Conservation (phyloP, 202 grass and related monocot species). For the Elaeis oleifera region DNA sequence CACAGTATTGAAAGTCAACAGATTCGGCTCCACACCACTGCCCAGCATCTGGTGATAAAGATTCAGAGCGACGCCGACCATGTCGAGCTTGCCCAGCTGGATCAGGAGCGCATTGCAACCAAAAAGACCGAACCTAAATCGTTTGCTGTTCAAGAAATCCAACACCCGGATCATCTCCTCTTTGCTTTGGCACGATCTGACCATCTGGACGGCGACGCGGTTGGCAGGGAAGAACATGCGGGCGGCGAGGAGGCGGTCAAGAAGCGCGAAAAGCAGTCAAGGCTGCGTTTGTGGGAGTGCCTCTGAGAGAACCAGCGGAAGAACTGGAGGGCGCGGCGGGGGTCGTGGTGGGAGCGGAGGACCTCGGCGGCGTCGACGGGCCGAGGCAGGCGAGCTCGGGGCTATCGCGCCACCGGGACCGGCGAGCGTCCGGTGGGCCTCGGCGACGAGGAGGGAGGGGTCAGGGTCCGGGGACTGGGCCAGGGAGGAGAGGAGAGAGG, state of each 20-base stretch:
- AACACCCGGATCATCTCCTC: conserved; percentile 20
- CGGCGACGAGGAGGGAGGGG: neutral
- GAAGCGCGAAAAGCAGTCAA: conserved; percentile 29
- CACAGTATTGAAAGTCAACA: conserved; percentile 47
- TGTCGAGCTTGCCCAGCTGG: conserved; percentile 31
- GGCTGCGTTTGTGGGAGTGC: conserved; percentile 34
- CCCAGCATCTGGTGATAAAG: conserved; percentile 35
- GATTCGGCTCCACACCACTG: conserved; percentile 27
- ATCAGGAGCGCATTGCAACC: conserved; percentile 36
- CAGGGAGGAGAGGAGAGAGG: neutral
- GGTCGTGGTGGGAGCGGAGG: conserved; percentile 21
- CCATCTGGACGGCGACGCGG: conserved; percentile 36
- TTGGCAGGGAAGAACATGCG: conserved; percentile 13
- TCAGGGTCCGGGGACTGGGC: neutral
- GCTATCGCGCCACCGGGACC: conserved; percentile 29
- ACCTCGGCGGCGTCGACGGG: conserved; percentile 23
- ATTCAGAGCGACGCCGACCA: conserved; percentile 32
- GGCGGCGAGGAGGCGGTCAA: conserved; percentile 23
- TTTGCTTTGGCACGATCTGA: conserved; percentile 22
- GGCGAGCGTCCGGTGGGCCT: conserved; percentile 21
- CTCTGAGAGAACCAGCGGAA: conserved; percentile 29
- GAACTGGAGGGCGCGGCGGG: conserved; percentile 16
- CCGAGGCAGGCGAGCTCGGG: conserved; percentile 23
- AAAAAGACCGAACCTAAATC: conserved; percentile 29
- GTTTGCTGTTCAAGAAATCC: conserved; percentile 9